These are phyloP conservation scores for Globisporangium okanoganense DNA, from an alignment of 352 stramenopile species.

Conservation along the genomic window DNA sequence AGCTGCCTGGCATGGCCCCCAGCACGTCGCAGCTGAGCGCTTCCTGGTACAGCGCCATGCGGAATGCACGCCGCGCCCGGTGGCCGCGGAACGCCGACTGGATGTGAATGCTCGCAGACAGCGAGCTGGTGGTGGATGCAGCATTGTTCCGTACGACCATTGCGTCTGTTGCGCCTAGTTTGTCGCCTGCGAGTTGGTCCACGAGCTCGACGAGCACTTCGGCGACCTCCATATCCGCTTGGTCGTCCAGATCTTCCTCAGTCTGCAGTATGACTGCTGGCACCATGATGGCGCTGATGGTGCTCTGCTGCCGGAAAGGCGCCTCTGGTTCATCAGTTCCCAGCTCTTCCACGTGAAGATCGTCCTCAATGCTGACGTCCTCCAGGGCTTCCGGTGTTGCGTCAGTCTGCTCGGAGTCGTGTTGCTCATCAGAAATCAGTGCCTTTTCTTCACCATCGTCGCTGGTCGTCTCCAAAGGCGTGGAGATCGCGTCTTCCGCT, in stretches of 20 bases:
- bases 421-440: not conserved
- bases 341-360: slow-evolving; percentile 6
- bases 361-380: not conserved
- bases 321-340: not conserved
- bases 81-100: slow-evolving; percentile 60
- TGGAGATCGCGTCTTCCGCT: slow-evolving; percentile 4
- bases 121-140: not conserved
- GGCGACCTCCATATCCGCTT: slow-evolving; percentile 37
- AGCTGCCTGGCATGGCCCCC: slow-evolving; percentile 63
- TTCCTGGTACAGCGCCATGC: slow-evolving; percentile 60
- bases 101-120: slow-evolving; percentile 31
- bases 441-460: not conserved
- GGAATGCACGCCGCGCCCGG: slow-evolving; percentile 44
- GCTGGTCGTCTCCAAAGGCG: not conserved
- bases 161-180: not conserved
- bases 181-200: slow-evolving; percentile 22
- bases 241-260: slow-evolving; percentile 12
- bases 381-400: not conserved
- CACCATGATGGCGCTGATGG: not conserved
- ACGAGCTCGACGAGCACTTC: slow-evolving; percentile 43
- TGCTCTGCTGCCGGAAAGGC: not conserved
- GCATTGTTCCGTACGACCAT: not conserved
- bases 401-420: not conserved
- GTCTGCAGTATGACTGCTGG: not conserved
- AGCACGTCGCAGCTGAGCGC: slow-evolving; percentile 58